Base-by-base conservation (phyloP, 2,329 filamentous ascomycete species). In the Ophiostoma himal-ulmi region DNA sequence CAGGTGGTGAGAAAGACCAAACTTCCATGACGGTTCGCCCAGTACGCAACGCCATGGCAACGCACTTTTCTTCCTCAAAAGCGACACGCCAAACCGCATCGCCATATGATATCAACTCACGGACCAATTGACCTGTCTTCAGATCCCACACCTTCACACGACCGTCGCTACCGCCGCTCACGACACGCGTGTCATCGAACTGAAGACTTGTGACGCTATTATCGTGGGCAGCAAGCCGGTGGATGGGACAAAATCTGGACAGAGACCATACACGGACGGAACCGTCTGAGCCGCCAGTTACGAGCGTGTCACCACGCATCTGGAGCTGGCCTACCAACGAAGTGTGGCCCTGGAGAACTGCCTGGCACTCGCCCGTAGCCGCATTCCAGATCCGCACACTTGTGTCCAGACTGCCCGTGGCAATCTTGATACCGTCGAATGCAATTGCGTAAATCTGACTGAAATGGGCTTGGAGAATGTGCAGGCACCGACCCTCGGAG, bases 381-480 rank as follows among this genome's bases (percentile, higher is more conserved):
- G 93, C 92, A 82, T 99, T 93, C 95, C 95, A 99, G 73, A 99
- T 96, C 74, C 95, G 86, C 36, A 99, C 94, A 75, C 94, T 97
- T 3, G 95, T 99, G 80, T 99, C 95, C 73, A 99, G 83, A 79
- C 94, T 97, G 68, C 95, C 95, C 11, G 95, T 99, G 48, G 96
- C 94, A 71, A 99, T 94, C 73, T 94, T 88, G 75, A 90, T 89
- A 54, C 95, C 95, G 78, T 99, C 95, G 80, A 98, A 99, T 1
- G 95, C 95, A 78, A 99, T 96, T 26, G 95, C 95, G 78, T 99
- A 99, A 71, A 99, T 99, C 78, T 99, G 95, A 78, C 94, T 98
- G 81, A 97, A 99, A 80, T 99, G 95, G 0, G 95, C 95, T 64
- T 91, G 89, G 54, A 99, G 84, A 0, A 93, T 97, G 75, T 94